Conservation (phyloP, 208 protist species). For the Wallacemonas sp. region DNA sequence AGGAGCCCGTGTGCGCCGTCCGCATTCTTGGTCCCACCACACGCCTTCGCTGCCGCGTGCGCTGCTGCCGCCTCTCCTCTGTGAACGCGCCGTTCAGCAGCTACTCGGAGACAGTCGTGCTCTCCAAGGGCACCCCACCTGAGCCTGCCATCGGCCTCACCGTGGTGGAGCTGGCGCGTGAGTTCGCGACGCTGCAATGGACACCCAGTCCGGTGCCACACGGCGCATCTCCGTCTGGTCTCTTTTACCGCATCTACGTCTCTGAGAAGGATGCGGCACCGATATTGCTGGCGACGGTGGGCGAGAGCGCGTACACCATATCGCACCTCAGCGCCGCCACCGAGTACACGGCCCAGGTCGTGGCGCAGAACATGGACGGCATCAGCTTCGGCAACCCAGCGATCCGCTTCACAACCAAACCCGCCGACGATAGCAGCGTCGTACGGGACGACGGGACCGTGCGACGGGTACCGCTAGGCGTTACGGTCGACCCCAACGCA, state of each 20-base stretch:
- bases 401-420: constrained; percentile 72
- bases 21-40: constrained; percentile 49
- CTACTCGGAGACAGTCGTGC: constrained; percentile 63
- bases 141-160: constrained; percentile 66
- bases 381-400: constrained; percentile 84
- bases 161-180: constrained; percentile 56
- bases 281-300: constrained; percentile 30
- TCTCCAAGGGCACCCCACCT: constrained; percentile 78
- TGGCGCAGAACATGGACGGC: constrained; percentile 78
- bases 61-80: constrained; percentile 34
- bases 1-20: constrained; percentile 68
- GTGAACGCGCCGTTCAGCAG: constrained; percentile 51
- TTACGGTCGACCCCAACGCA: constrained; percentile 14
- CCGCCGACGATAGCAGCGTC: constrained; percentile 52
- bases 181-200: constrained; percentile 75
- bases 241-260: constrained; percentile 69
- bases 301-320: constrained; percentile 39
- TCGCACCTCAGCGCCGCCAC: constrained; percentile 64
- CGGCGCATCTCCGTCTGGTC: background rate
- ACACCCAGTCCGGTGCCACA: constrained; percentile 14
- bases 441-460: constrained; percentile 33
- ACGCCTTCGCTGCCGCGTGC: constrained; percentile 84
- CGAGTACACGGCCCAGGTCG: constrained; percentile 79
- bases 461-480: constrained; percentile 14
- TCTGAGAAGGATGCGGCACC: constrained; percentile 30